Evolutionary conservation across 139 green algal species (phyloP), one percentile per base, ranked within the genome.

Genomic region (Ettlia oleoabundans): DNA sequence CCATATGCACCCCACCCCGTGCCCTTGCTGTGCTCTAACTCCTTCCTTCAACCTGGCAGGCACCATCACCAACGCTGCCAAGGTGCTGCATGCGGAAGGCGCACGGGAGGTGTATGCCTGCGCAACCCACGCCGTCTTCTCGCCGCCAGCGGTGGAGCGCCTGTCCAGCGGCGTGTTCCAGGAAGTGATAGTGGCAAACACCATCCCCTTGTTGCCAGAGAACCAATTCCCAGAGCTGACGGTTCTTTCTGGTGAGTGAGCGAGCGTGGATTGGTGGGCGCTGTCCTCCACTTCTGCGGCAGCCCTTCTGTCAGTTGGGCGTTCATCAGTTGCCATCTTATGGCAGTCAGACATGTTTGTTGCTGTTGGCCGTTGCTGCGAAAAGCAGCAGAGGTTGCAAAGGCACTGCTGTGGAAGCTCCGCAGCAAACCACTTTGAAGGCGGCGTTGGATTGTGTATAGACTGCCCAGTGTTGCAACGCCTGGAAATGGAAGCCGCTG

Each of bases 101-200:
- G 94, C 94, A 1, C 58, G 85, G 3, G 93, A 97, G 82, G 96
- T 99, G 63, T 98, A 98, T 80, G 97, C 95, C 0, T 99, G 97
- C 92, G 93, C 94, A 66, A 98, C 95, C 28, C 97, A 99, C 85
- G 95, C 96, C 22, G 97, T 99, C 6, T 97, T 99, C 83, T 96
- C 89, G 47, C 96, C 96, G 4, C 97, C 97, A 5, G 97, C 97
- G 1, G 85, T 97, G 1, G 94, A 99, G 88, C 92, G 97, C 5
- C 91, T 99, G 4, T 93, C 84, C 61, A 92, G 84, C 42, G 97
- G 95, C 40, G 93, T 97, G 21, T 98, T 98, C 84, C 87, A 95
- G 64, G 94, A 98, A 89, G 97, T 99, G 26, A 98, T 99, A 33
- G 96, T 99, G 13, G 98, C 97, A 58, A 99, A 99, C 92, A 98